Conservation (phyloP, 257 asterid species). For the Buddleja alternifolia region DNA sequence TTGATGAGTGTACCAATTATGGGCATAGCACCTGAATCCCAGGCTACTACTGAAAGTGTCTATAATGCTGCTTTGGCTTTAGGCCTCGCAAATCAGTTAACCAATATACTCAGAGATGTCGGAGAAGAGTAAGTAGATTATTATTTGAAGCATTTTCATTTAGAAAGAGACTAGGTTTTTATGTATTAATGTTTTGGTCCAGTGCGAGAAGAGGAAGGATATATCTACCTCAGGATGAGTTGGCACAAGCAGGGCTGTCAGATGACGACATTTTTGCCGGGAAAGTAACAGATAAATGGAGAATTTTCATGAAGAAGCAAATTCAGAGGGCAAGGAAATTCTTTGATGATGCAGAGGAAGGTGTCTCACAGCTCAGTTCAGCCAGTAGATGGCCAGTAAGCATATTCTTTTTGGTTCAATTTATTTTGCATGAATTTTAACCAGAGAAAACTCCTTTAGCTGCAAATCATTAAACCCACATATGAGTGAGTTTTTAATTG, state of each 20-base stretch:
- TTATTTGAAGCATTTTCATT: not conserved
- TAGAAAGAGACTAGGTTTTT: no score
- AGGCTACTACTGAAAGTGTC: slow-evolving; percentile 83
- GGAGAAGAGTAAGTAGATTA: slow-evolving; percentile 95
- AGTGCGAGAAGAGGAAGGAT: slow-evolving; percentile 95
- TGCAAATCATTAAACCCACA: not conserved
- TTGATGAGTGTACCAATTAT: slow-evolving; percentile 97
- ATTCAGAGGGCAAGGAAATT: slow-evolving; percentile 85
- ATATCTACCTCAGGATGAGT: slow-evolving; percentile 93
- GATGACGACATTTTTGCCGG: slow-evolving; percentile 89
- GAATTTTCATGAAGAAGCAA: slow-evolving; percentile 89
- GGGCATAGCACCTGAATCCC: slow-evolving; percentile 95
- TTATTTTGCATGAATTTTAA: not conserved
- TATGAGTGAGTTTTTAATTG: not conserved
- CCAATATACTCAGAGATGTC: slow-evolving; percentile 93
- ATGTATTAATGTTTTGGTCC: no score
- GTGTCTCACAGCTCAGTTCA: slow-evolving; percentile 38
- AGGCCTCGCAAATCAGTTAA: slow-evolving; percentile 92
- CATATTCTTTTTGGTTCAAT: no score
- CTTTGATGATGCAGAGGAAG: slow-evolving; percentile 43
- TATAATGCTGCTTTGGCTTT: slow-evolving; percentile 83
- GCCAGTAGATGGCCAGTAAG: slow-evolving; percentile 81
- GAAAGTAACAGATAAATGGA: slow-evolving; percentile 93
- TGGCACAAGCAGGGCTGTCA: slow-evolving; percentile 85
- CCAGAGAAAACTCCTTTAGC: not conserved